Evolutionary conservation across 2,329 filamentous ascomycete species (phyloP).

Genomic region (Huntiella abstrusa): DNA sequence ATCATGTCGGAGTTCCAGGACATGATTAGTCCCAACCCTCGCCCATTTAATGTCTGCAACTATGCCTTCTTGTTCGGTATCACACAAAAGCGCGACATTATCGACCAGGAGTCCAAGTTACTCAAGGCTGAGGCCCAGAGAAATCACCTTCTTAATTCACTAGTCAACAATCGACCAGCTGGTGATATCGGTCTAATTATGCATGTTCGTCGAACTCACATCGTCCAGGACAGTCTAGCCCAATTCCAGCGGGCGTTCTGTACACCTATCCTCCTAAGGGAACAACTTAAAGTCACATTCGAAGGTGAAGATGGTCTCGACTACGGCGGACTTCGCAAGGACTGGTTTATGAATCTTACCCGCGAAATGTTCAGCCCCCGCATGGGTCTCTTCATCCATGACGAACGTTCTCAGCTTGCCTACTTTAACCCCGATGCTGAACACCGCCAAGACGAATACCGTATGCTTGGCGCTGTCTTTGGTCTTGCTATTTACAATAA

Average conservation of each 20-base stretch:
- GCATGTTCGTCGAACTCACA: slow-evolving; percentile 61
- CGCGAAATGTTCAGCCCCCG: slow-evolving; percentile 82
- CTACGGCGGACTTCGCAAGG: slow-evolving; percentile 73
- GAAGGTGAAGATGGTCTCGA: slow-evolving; percentile 80
- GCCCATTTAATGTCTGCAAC: slow-evolving; percentile 74
- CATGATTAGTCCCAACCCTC: slow-evolving; percentile 39
- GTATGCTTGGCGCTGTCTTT: slow-evolving; percentile 70
- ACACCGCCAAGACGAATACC: slow-evolving; percentile 82
- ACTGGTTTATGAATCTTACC: slow-evolving; percentile 82
- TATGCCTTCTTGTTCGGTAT: slow-evolving; percentile 86
- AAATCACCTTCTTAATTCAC: too few relatives aligned
- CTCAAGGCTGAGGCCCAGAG: too few relatives aligned
- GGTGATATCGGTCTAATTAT: slow-evolving; percentile 57
- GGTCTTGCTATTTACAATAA: slow-evolving; percentile 90
- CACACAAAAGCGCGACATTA: slow-evolving; percentile 24
- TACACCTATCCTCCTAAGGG: neutral
- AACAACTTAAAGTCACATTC: slow-evolving; percentile 47
- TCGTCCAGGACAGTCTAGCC: slow-evolving; percentile 72
- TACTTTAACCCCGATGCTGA: slow-evolving; percentile 88
- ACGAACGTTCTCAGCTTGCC: slow-evolving; percentile 76
- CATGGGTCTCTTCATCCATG: slow-evolving; percentile 82
- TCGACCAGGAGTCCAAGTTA: too few relatives aligned
- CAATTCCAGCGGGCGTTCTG: slow-evolving; percentile 41
- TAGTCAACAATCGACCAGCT: neutral
- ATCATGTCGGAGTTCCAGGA: neutral